A percentile compares a stretch with the other conserved stretches of the same genome.
phyloP scores from a whole-genome alignment of 768 basidiomycete species.

The Boletus tomentosulus region DNA sequence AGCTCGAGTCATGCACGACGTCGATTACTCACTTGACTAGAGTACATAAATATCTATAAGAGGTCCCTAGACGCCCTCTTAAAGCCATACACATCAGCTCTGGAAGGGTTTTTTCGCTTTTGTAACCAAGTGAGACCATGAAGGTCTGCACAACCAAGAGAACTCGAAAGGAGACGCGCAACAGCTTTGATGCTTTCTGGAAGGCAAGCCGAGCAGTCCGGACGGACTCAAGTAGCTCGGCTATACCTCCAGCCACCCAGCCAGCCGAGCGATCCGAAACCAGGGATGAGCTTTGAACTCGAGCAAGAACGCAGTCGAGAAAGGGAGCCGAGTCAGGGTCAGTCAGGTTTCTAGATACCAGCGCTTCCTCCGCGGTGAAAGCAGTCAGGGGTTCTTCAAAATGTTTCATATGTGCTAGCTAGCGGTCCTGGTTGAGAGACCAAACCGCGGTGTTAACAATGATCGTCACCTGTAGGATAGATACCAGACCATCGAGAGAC shows the following conservation, averaged over 20 bases:
- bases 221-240: conserved; percentile 32
- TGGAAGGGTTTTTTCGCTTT: conserved; percentile 29
- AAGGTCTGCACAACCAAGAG: conserved; percentile 42
- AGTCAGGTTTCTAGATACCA: conserved; percentile 10
- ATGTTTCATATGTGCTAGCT: conserved; percentile 70
- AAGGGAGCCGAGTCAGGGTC: conserved; percentile 27
- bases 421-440: neutral
- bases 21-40: conserved; percentile 42
- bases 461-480: conserved; percentile 56
- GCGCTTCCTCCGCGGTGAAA: conserved; percentile 12
- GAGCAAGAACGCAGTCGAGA: conserved; percentile 36
- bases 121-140: conserved; percentile 42
- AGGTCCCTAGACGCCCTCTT: conserved; percentile 40
- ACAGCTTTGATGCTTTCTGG: conserved; percentile 24
- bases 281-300: conserved; percentile 26
- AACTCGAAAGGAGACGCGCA: conserved; percentile 49
- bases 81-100: conserved; percentile 46
- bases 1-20: conserved; percentile 6
- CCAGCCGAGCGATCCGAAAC: conserved; percentile 14
- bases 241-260: conserved; percentile 27
- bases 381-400: conserved; percentile 58
- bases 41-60: conserved; percentile 43
- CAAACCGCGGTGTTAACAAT: neutral
- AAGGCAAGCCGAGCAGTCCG: conserved; percentile 38
- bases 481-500: conserved; percentile 54